phyloP scores from a whole-genome alignment of 1,139 yeast genomes.

The Torulaspora pretoriensis region DNA sequence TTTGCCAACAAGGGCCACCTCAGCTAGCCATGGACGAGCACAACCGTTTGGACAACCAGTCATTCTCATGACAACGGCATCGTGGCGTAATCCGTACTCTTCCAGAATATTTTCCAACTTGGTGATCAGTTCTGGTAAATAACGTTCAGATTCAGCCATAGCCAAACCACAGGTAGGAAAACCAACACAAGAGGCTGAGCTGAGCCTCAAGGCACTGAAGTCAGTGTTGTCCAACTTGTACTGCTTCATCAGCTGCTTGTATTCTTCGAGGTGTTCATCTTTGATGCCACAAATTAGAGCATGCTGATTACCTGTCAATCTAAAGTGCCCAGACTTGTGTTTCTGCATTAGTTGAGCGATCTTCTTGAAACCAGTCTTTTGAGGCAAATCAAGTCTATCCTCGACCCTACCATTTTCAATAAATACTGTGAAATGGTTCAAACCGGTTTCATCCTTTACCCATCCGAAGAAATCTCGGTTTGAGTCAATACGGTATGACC shows the following conservation, averaged over 20 bases:
- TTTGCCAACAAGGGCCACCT: conserved; percentile 92
- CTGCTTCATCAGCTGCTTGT: conserved; percentile 62
- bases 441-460: conserved; percentile 83
- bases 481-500: conserved; percentile 72
- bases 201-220: conserved; percentile 77
- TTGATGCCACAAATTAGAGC: conserved; percentile 68
- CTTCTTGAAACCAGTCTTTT: conserved; percentile 78
- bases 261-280: conserved; percentile 58
- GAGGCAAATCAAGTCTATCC: conserved; percentile 85
- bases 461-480: conserved; percentile 93
- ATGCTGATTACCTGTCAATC: conserved; percentile 96
- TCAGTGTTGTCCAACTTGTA: conserved; percentile 82
- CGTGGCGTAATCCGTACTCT: conserved; percentile 90
- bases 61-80: conserved; percentile 95
- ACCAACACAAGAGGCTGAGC: conserved; percentile 97
- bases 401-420: conserved; percentile 97
- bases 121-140: conserved; percentile 75
- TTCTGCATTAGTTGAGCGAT: conserved; percentile 64
- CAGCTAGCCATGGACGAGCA: conserved; percentile 98
- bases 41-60: conserved; percentile 99
- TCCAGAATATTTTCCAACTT: conserved; percentile 82
- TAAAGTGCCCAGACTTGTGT: conserved; percentile 67
- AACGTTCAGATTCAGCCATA: conserved; percentile 98
- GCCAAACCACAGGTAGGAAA: conserved; percentile 99
- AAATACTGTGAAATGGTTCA: conserved; percentile 87